Percentiles rank a stretch among this genome's conserved stretches.
phyloP scores from a whole-genome alignment of 2,329 filamentous ascomycete genomes.

The Fusarium domesticum region DNA sequence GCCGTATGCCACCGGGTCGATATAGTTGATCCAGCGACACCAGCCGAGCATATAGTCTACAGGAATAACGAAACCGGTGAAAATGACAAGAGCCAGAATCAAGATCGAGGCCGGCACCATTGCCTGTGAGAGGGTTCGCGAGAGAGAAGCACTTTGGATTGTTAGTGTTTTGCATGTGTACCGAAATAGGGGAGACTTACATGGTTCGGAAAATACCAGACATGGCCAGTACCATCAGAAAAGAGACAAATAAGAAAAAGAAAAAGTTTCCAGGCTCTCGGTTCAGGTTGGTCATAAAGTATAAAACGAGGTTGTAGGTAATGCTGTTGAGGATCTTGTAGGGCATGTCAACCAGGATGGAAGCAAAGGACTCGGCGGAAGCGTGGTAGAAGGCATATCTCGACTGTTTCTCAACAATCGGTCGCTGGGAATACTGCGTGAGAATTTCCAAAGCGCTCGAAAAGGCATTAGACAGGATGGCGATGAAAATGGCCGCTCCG shows the following conservation, averaged over 20 bases:
- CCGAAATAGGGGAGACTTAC: constrained; percentile 12
- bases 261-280: constrained; percentile 46
- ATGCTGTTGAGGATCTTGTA: constrained; percentile 41
- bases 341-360: constrained; percentile 43
- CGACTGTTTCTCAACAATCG: constrained; percentile 40
- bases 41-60: constrained; percentile 56
- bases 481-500: constrained; percentile 51
- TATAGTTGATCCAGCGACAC: constrained; percentile 66
- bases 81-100: constrained; percentile 34
- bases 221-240: constrained; percentile 59
- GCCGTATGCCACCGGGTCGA: constrained; percentile 63
- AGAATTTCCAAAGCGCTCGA: constrained; percentile 37
- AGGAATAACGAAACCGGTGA: constrained; percentile 50
- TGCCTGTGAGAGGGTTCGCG: constrained; percentile 52
- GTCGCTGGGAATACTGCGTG: constrained; percentile 37
- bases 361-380: constrained; percentile 35
- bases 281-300: constrained; percentile 48
- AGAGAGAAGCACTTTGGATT: constrained; percentile 33
- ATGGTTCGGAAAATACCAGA: constrained; percentile 56
- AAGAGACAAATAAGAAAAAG: constrained; percentile 44
- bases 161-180: not conserved
- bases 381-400: constrained; percentile 42
- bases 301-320: constrained; percentile 44
- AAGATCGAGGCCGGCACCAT: constrained; percentile 42
- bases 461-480: constrained; percentile 52